Percentiles rank a stretch among this genome's conserved stretches.
Evolutionary conservation across 129 eudicot species (phyloP).

Genomic region (Dittrichia graveolens): DNA sequence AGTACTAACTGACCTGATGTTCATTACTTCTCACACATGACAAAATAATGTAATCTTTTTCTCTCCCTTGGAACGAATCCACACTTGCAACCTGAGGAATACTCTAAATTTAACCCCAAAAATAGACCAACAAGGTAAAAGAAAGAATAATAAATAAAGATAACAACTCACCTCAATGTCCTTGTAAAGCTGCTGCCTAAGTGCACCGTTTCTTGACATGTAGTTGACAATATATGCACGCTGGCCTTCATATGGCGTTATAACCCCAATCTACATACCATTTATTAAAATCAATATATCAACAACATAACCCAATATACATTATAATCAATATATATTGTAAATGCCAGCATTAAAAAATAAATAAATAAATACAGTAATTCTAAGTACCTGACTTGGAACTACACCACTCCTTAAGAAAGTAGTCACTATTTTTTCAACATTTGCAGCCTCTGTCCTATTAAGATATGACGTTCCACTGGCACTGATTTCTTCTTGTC

Average conservation of each 20-base stretch:
- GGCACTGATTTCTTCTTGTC: conserved; percentile 91
- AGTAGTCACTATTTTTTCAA: conserved; percentile 81
- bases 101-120: not conserved
- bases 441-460: conserved; percentile 86
- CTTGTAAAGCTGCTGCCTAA: conserved; percentile 85
- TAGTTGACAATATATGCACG: conserved; percentile 83
- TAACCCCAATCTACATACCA: conserved; percentile 65
- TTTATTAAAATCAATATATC: not conserved
- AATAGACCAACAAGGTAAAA: not conserved
- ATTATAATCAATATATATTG: too few relatives aligned
- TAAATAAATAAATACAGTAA: not conserved
- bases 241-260: conserved; percentile 88
- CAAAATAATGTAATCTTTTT: conserved; percentile 85
- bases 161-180: conserved; percentile 25
- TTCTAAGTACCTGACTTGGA: conserved; percentile 43
- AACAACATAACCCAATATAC: too few relatives aligned
- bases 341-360: not conserved
- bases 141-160: not conserved
- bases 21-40: conserved; percentile 96
- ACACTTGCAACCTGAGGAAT: conserved; percentile 84
- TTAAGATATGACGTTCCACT: conserved; percentile 84
- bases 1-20: conserved; percentile 66
- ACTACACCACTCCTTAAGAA: conserved; percentile 81
- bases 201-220: conserved; percentile 84
- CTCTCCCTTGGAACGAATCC: conserved; percentile 95